Evolutionary conservation across 73 alveolate species (phyloP), one percentile per base, ranked within the genome.

Genomic region (Diophrys sp.): DNA sequence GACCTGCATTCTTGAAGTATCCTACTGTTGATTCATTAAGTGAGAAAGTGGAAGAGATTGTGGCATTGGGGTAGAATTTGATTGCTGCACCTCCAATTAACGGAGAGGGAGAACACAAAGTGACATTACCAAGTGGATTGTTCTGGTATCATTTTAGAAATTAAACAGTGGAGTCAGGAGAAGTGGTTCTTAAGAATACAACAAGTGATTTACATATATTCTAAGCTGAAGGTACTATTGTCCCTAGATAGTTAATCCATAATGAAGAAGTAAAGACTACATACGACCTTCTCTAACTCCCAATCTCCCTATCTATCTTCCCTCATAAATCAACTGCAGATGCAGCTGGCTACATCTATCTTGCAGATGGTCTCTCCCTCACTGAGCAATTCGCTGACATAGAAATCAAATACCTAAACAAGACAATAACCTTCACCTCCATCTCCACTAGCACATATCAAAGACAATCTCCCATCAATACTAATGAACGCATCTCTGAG

Each of bases 1-100:
- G 71, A n/a, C 81, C 34, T 44, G 56, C 81, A 1, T 31, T 44
- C 56, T 73, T 31, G 2, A 56, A 73, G 24, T 73, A 54, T 56
- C 81, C 81, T 8, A 28, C n/a, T 28, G 54, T 44, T 29, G 44
- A 0, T 29, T 53, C 33, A 44, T 1, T 25, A 27, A 54, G 5
- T 18, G 5, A 27, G 0, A 54, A 73, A 44, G 27, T 25, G 29
- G 54, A 33, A 26, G 33, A 73, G 30, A 33, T 27, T 25, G 25
- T 73, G 11, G 25, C 53, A 72, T 23, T 73, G 30, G 81, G 81
- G 2, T 26, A 31, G 23, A 56, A 31, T 33, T 1, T 73, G 2
- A 33, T 62, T 31, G 54, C 53, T 29, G 53, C 73, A 23, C 71
- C 70, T 33, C 28, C 2, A 8, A 1, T 33, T 27, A 72, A 73